Base-by-base conservation (phyloP, 805 yeast species). In the Candida corydali region DNA sequence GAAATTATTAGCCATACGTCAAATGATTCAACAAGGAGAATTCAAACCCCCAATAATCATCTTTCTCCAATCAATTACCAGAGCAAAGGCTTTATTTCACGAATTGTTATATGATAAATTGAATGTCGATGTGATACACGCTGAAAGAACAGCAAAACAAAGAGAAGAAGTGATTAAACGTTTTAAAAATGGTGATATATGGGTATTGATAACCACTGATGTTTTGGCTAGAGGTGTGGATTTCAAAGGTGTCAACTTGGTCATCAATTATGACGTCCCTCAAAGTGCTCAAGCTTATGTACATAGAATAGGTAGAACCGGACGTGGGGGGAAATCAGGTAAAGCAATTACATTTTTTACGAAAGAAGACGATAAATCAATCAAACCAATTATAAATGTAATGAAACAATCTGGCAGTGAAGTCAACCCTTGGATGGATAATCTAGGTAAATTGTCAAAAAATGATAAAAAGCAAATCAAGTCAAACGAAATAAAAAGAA, bases 231-330 rank as follows among this genome's bases (percentile, higher is more conserved):
- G 99, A 65, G 99, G 99, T 70, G 86, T 93, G 40, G 98, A 93
- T 60, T 93, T 93, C 66, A 87, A 87, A 54, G 97, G 97, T 38
- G 91, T 93, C 34, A 93, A 89, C 54, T 58, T 94, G 41, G 97
- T 93, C 27, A 86, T 93, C 47, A 93, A 93, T 62, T 93, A 93
- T 59, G 99, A 93, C 61, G 95, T 93, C 9, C 99, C 99, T 12
- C 85, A 80, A 50, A 77, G 83, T 29, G 87, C 97, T 1, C 97
- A 91, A 59, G 82, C 96, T 0, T 93, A 93, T 57, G 96, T 93
- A 31, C 99, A 93, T 61, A 78, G 99, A 65, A 86, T 93, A 51
- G 99, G 99, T 61, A 83, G 99, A 71, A 91, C 98, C 2, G 99
- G 98, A 48, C 82, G 99, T 72, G 96, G 87, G 37, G 96, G 95